These are phyloP conservation scores for Cladosporium austrohemisphaericum DNA, from an alignment of 2,329 filamentous ascomycete species.

Conservation along the genomic window DNA sequence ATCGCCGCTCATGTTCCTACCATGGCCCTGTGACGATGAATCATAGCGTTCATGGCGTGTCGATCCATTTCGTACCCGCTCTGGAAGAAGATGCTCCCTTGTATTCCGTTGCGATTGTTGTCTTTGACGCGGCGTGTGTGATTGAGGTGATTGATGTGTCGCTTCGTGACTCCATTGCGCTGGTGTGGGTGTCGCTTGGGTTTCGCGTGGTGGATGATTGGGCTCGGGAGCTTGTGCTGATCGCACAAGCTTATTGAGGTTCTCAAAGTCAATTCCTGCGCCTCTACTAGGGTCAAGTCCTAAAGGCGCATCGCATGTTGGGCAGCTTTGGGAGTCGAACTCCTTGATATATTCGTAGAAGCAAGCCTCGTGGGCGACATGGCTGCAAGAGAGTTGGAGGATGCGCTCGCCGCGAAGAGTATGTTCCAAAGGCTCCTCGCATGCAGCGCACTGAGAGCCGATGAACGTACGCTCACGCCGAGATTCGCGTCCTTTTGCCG, in stretches of 20 bases:
- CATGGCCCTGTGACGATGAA: slow-evolving; percentile 48
- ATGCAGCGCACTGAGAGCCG: slow-evolving; percentile 90
- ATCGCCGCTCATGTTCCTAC: slow-evolving; percentile 72
- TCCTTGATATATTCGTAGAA: slow-evolving; percentile 98
- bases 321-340: slow-evolving; percentile 80
- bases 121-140: slow-evolving; percentile 5
- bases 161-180: slow-evolving; percentile 54
- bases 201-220: slow-evolving; percentile 37
- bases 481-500: slow-evolving; percentile 35
- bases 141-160: neutral
- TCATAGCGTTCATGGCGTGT: slow-evolving; percentile 24
- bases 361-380: slow-evolving; percentile 95
- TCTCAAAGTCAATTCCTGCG: slow-evolving; percentile 77
- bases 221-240: slow-evolving; percentile 51
- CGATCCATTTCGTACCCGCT: slow-evolving; percentile 18
- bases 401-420: slow-evolving; percentile 91
- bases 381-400: slow-evolving; percentile 91
- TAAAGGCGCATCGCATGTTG: slow-evolving; percentile 85
- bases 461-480: slow-evolving; percentile 92
- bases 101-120: slow-evolving; percentile 17
- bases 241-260: slow-evolving; percentile 88
- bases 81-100: slow-evolving; percentile 27
- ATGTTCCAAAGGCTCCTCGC: slow-evolving; percentile 93
- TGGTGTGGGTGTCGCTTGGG: slow-evolving; percentile 55
- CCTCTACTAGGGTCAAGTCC: slow-evolving; percentile 89